phyloP scores from a whole-genome alignment of 73 alveolate genomes.

The Loxodes magnus region DNA sequence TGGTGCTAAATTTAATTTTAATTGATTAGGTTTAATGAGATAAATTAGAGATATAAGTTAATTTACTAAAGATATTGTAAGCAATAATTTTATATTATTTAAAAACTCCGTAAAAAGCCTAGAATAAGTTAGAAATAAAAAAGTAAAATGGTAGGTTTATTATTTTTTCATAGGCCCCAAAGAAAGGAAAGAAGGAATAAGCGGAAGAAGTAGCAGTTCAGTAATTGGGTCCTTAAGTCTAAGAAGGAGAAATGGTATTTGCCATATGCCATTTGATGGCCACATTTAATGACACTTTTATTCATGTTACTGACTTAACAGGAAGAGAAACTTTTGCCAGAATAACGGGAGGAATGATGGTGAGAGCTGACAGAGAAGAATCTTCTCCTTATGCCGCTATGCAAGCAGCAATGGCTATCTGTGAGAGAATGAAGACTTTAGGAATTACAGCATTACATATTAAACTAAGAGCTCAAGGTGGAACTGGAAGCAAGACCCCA shows the following conservation, averaged over 20 bases:
- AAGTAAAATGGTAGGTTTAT: no score
- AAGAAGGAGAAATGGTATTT: constrained; percentile 10
- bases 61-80: no score
- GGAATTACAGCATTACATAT: constrained; percentile 96
- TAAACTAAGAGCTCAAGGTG: constrained; percentile 97
- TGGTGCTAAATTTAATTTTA: no score
- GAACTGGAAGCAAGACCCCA: constrained; percentile 78
- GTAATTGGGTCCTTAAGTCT: no score
- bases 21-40: no score
- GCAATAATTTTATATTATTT: no score
- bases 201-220: no score
- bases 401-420: constrained; percentile 98
- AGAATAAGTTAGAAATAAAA: no score
- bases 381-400: constrained; percentile 99
- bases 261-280: constrained; percentile 14
- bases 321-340: constrained; percentile 98
- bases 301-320: constrained; percentile 97
- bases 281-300: constrained; percentile 96
- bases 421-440: constrained; percentile 71
- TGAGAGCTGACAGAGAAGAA: constrained; percentile 98
- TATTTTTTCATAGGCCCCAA: no score
- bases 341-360: constrained; percentile 99
- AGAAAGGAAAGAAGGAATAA: no score
- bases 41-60: no score
- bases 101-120: no score